These are phyloP conservation scores for Musa itinerans DNA, from an alignment of 176 grass and related monocot species.

Conservation along the genomic window DNA sequence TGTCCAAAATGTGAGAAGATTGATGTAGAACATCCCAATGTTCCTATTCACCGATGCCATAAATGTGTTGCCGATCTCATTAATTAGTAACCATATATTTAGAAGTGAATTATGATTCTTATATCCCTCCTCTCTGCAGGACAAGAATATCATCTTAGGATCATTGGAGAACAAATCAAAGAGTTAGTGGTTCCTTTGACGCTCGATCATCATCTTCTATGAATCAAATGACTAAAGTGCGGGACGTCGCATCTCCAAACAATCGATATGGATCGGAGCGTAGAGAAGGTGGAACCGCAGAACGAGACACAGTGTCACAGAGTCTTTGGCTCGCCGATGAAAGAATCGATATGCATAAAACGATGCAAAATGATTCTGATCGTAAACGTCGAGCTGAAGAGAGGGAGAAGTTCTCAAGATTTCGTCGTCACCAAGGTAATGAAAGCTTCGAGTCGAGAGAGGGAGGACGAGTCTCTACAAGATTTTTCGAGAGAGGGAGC, in stretches of 20 bases:
- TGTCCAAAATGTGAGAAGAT: no score
- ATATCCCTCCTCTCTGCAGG: conserved; percentile 30
- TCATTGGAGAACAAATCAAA: conserved; percentile 29
- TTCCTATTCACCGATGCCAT: conserved; percentile 53
- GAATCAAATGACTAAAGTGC: conserved; percentile 6
- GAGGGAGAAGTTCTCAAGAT: no score
- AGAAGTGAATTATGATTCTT: conserved; percentile 1
- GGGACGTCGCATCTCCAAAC: neutral
- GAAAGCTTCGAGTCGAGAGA: neutral
- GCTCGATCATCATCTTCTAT: conserved; percentile 13
- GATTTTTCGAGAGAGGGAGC: neutral
- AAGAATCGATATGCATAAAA: no score
- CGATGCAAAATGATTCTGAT: no score
- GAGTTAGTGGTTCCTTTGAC: conserved; percentile 12
- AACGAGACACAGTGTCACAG: no score
- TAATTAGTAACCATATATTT: conserved; percentile 1
- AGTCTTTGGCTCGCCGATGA: no score
- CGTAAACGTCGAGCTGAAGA: no score
- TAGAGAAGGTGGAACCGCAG: no score
- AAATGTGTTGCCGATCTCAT: conserved; percentile 26
- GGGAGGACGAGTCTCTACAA: neutral
- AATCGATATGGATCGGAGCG: neutral
- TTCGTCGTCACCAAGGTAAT: no score
- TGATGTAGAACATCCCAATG: conserved; percentile 34
- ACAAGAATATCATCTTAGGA: conserved; percentile 29